Evolutionary conservation across 345 rosid species (phyloP), one percentile per base, ranked within the genome.

Genomic region (Eucalyptus polyanthemos): DNA sequence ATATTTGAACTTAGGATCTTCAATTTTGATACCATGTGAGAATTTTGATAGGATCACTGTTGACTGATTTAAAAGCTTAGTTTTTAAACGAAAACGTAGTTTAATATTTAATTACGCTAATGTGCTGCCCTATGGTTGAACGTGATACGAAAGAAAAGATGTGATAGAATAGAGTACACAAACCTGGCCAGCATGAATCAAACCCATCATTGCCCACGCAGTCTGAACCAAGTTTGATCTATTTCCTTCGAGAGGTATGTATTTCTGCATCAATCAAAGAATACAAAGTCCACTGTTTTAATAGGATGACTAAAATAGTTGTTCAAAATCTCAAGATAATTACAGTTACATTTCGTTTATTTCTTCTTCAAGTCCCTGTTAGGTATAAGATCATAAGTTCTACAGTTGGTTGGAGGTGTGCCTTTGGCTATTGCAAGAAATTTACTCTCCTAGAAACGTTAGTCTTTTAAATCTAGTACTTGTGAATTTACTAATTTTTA

Each of bases 71-170:
- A 51, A 51, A 51, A 51, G 54, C 2, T 51, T 6, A 51, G 8
- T 16, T 51, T 50, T 16, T 51, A 51, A 2, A 51, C 0, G 0
- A 51, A 16, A 51, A 2, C 2, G 0, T 51, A 1, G 3, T 51
- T 51, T 16, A 6, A 51, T 16, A 51, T 51, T 16, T 51, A 51
- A 16, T 51, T 51, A 51, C 1, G 8, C 21, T 51, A 51, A 51
- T 8, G 6, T 0, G 54, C 54, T 0, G 0, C 9, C 24, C 5
- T 54, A 53, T 19, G 0, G 58, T 11, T 54, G 5, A 54, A 54
- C 5, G 11, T 54, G 58, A 54, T 8, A 54, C 8, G 11, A 54
- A 54, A 54, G 58, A 54, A 54, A 8, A 54, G 58, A 7, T 54
- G 0, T 9, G 10, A 54, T 54, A 19, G 0, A 2, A 54, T 54